Conservation (phyloP, 306 rosid genomes). For the Arachis hypogaea region DNA sequence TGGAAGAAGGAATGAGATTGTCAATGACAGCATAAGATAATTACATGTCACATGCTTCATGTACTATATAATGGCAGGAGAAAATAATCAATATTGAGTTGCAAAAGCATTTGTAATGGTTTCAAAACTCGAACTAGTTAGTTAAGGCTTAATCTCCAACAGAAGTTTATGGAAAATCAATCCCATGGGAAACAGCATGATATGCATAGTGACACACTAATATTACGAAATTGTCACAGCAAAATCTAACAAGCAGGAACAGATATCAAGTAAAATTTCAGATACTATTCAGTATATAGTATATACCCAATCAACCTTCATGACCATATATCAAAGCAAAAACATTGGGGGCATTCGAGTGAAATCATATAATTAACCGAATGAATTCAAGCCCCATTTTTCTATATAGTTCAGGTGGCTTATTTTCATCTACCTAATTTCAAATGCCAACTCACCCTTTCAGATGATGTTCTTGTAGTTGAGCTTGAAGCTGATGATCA, state of each 20-base stretch:
- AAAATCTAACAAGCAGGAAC: background rate
- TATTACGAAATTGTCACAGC: background rate
- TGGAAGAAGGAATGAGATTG: conserved; percentile 44
- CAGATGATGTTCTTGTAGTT: conserved; percentile 87
- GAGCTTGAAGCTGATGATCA: conserved; percentile 99
- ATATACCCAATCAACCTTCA: conserved; percentile 28
- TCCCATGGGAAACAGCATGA: background rate
- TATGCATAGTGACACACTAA: background rate
- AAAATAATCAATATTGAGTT: conserved; percentile 21
- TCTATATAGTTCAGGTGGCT: conserved; percentile 24
- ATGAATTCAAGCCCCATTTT: conserved; percentile 24
- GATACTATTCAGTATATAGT: background rate
- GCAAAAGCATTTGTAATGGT: conserved; percentile 1
- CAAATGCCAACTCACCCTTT: conserved; percentile 71
- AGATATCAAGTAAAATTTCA: conserved; percentile 3
- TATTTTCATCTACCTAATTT: conserved; percentile 25
- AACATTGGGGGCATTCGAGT: conserved; percentile 7
- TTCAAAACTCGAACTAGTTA: conserved; percentile 19
- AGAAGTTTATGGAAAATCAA: background rate
- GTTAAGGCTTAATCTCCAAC: background rate
- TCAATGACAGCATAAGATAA: conserved; percentile 32
- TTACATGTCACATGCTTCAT: conserved; percentile 15
- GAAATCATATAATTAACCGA: background rate
- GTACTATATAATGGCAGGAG: conserved; percentile 14
- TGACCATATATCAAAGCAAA: conserved; percentile 19